Conservation (phyloP, 495 filamentous ascomycete genomes). For the Lasiosphaeria ovina region DNA sequence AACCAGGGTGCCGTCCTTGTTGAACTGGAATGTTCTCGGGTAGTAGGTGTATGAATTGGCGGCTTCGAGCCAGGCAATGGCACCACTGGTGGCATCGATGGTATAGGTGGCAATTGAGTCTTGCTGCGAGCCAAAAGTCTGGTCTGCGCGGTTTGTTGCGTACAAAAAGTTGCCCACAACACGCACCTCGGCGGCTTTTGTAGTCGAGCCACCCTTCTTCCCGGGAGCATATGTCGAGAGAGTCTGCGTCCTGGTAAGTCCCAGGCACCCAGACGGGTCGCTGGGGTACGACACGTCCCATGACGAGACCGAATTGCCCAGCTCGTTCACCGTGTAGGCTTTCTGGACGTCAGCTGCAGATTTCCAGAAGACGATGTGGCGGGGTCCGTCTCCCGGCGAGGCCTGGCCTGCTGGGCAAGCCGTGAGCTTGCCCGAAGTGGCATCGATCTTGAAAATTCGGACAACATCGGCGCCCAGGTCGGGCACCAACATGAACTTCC, state of each 20-base stretch:
- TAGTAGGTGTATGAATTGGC: constrained; percentile 45
- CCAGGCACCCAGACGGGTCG: constrained; percentile 30
- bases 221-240: constrained; percentile 37
- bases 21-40: constrained; percentile 61
- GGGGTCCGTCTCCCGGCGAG: constrained; percentile 42
- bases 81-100: constrained; percentile 31
- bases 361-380: constrained; percentile 45
- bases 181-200: constrained; percentile 46
- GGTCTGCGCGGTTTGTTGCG: constrained; percentile 43
- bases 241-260: constrained; percentile 35
- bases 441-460: constrained; percentile 58
- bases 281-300: constrained; percentile 41
- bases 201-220: constrained; percentile 31
- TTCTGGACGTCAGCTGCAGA: constrained; percentile 30
- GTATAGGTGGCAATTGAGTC: constrained; percentile 43
- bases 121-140: constrained; percentile 40
- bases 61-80: constrained; percentile 36
- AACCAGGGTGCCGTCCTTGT: constrained; percentile 57
- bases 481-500: constrained; percentile 61
- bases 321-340: constrained; percentile 48
- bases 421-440: constrained; percentile 36
- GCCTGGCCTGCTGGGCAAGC: constrained; percentile 36
- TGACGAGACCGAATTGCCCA: constrained; percentile 45
- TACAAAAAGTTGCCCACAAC: constrained; percentile 42
- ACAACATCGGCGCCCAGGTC: constrained; percentile 72